Evolutionary conservation across 2,329 filamentous ascomycete species (phyloP).

Genomic region (Esteya vermicola): DNA sequence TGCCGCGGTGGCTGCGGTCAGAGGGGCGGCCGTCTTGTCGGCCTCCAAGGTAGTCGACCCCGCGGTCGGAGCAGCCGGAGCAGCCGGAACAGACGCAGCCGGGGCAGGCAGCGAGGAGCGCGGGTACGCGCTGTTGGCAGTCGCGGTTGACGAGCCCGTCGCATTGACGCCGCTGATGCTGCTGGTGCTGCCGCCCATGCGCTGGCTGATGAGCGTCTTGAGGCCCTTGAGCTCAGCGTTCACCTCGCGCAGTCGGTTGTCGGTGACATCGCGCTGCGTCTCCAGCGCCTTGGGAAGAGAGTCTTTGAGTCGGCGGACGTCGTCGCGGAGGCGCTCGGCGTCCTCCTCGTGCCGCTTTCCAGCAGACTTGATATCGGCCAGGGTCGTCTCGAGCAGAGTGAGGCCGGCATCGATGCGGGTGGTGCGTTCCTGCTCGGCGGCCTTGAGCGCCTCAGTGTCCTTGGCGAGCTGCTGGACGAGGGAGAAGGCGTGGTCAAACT

Average conservation of each 20-base stretch:
- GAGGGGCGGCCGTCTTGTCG: not conserved
- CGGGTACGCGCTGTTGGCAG: not conserved
- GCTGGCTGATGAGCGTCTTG: conserved; percentile 66
- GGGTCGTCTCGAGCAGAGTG: conserved; percentile 69
- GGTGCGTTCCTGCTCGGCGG: conserved; percentile 71
- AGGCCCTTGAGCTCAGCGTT: conserved; percentile 80
- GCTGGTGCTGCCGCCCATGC: conserved; percentile 35
- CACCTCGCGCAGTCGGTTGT: conserved; percentile 70
- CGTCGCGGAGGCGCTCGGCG: conserved; percentile 69
- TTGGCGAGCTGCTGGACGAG: conserved; percentile 84
- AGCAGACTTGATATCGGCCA: conserved; percentile 67
- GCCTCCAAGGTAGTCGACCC: conserved; percentile 13
- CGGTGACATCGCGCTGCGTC: conserved; percentile 71
- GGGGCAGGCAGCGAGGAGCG: conserved; percentile 6
- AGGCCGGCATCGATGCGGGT: conserved; percentile 71
- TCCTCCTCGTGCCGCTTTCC: conserved; percentile 78
- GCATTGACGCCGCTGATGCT: not conserved
- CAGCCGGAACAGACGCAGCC: conserved; percentile 13
- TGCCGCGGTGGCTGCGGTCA: not conserved
- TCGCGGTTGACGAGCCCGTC: conserved; percentile 9
- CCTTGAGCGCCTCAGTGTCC: conserved; percentile 80
- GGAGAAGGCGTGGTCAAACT: conserved; percentile 83
- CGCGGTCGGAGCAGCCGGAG: conserved; percentile 3
- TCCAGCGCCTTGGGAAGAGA: conserved; percentile 80
- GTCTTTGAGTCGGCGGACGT: conserved; percentile 70